These are phyloP conservation scores for Henningerozyma blattae DNA, from an alignment of 805 yeast species.

Conservation along the genomic window DNA sequence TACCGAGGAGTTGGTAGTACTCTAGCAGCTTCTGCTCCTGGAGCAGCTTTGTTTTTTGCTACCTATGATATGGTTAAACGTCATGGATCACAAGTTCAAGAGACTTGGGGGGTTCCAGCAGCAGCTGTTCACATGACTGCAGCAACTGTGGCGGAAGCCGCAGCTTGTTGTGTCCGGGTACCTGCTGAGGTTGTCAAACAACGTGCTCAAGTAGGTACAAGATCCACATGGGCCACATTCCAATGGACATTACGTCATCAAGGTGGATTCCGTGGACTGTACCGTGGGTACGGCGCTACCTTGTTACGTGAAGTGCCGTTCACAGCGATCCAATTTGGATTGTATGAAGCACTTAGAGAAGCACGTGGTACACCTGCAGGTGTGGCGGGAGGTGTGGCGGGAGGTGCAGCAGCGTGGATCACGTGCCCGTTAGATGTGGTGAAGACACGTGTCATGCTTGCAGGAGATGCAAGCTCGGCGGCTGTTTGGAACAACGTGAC, in stretches of 20 bases:
- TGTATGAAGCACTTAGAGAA: slow-evolving; percentile 72
- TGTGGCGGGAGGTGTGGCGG: slow-evolving; percentile 54
- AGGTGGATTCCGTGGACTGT: slow-evolving; percentile 72
- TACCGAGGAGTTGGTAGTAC: slow-evolving; percentile 90
- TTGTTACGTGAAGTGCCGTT: slow-evolving; percentile 94
- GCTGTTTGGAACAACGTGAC: slow-evolving; percentile 32
- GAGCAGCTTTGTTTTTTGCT: slow-evolving; percentile 64
- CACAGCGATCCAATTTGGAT: slow-evolving; percentile 89
- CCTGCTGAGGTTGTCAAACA: slow-evolving; percentile 97
- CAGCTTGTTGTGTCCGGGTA: slow-evolving; percentile 89
- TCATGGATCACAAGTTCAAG: slow-evolving; percentile 26
- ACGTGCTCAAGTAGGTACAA: slow-evolving; percentile 67
- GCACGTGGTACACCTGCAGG: slow-evolving; percentile 22
- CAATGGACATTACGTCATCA: slow-evolving; percentile 49
- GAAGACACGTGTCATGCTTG: slow-evolving; percentile 79
- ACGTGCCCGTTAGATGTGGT: slow-evolving; percentile 75
- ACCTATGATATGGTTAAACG: slow-evolving; percentile 72
- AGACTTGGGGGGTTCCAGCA: no score
- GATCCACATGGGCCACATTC: slow-evolving; percentile 55
- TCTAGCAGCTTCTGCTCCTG: slow-evolving; percentile 89
- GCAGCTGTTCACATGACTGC: slow-evolving; percentile 73
- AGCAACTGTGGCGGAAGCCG: slow-evolving; percentile 82
- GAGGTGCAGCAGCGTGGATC: slow-evolving; percentile 69
- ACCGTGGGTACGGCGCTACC: slow-evolving; percentile 90
- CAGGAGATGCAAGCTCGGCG: slow-evolving; percentile 34